A percentile compares a stretch with the other conserved stretches of the same genome.
Evolutionary conservation across 129 eudicot species (phyloP).

Genomic region (Mikania micrantha): DNA sequence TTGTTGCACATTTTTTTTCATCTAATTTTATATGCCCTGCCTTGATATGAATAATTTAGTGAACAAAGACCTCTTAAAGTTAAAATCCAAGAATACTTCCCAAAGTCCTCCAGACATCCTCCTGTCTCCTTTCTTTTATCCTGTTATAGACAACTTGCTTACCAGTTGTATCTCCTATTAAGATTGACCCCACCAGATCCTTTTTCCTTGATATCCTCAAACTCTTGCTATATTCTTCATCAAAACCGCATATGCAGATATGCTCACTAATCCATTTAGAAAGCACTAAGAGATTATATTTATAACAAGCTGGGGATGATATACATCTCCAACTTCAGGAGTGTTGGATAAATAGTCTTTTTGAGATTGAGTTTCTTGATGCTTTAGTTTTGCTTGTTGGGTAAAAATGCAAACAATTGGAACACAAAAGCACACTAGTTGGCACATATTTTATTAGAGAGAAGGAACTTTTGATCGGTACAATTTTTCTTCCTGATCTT

Average conservation of each 20-base stretch:
- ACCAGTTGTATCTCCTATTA: neutral
- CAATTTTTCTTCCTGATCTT: too few species aligned
- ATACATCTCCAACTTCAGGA: neutral
- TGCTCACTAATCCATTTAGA: too few species aligned
- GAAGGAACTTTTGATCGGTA: too few species aligned
- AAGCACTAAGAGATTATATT: too few species aligned
- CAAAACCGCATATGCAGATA: neutral
- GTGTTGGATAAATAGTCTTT: neutral
- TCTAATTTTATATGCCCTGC: neutral
- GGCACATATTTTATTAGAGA: too few species aligned
- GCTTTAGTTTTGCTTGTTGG: neutral
- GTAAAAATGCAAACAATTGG: too few species aligned
- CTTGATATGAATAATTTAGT: neutral
- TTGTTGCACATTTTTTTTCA: slow-evolving; percentile 2
- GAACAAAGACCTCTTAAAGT: neutral
- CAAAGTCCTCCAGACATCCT: too few species aligned
- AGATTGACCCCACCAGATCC: neutral
- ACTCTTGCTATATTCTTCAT: neutral
- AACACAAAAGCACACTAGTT: too few species aligned
- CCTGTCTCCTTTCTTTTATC: neutral
- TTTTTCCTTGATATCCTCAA: neutral
- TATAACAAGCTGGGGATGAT: too few species aligned
- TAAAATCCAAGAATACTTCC: neutral
- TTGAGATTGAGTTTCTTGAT: neutral
- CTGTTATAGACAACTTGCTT: neutral